Base-by-base conservation (phyloP, 495 filamentous ascomycete species). In the Hyaloscypha hepaticicola region DNA sequence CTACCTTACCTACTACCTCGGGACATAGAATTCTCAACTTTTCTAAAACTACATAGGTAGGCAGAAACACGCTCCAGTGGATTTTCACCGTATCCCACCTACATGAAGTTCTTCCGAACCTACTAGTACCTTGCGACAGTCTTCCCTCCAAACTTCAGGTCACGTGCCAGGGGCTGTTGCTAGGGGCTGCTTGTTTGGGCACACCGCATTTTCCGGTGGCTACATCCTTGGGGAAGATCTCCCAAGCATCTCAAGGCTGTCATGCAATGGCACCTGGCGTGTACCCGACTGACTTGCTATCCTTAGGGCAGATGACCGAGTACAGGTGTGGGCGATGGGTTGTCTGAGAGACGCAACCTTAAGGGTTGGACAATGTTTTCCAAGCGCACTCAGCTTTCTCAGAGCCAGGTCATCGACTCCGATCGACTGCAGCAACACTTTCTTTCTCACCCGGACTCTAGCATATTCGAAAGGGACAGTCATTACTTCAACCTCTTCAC, bases 191-290 rank as follows among this genome's bases (percentile, higher is more conserved):
- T n/a, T n/a, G n/a, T n/a, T 33, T 33, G 31, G 31, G 7, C 6
- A 7, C 31, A 45, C 38, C 53, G 27, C 22, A 57, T 60, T 38
- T n/a, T 53, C 59, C 21, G 19, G 29, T 25, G 25, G n/a, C 26
- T 26, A 25, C 21, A 61, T 48, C 38, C 61, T 27, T 64, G 52
- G 24, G 24, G 34, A 25, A 3, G 52, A 58, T 56, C 58, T 66
- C 58, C 50, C 58, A 27, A 28, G 33, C 3, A 61, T 58, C 57
- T 48, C 33, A 29, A 51, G 4, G 38, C 38, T 45, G 38, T 16
- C 21, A 51, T 14, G 25, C 56, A 24, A 7, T 60, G 29, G 19
- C 24, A 2, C 53, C 8, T 61, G n/a, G 59, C 16, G 25, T 53
- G 28, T 1, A 52, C 25, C 59, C 49, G 59, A 61, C 48, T 52